These are phyloP conservation scores for Trametes elegans DNA, from an alignment of 768 basidiomycete species.

Conservation along the genomic window DNA sequence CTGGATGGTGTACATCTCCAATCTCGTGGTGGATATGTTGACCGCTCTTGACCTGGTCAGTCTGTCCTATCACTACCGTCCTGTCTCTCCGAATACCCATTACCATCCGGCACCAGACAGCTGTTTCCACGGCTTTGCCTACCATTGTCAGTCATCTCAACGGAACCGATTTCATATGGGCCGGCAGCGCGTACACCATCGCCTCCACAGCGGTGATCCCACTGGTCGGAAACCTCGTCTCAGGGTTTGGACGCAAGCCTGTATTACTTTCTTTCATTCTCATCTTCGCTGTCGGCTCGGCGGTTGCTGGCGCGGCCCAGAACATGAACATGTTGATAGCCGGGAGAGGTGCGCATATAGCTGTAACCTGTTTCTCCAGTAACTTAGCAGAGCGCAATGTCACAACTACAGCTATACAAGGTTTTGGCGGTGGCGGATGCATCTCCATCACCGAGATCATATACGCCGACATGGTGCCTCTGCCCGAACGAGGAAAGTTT, in stretches of 20 bases:
- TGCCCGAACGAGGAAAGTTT: slow-evolving; percentile 33
- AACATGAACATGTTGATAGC: slow-evolving; percentile 42
- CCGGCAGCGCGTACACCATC: slow-evolving; percentile 33
- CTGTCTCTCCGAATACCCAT: background rate
- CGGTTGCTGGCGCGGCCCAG: slow-evolving; percentile 37
- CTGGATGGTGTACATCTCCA: slow-evolving; percentile 17
- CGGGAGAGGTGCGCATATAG: slow-evolving; percentile 26
- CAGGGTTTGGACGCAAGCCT: slow-evolving; percentile 1
- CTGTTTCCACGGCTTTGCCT: slow-evolving; percentile 24
- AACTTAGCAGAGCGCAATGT: background rate
- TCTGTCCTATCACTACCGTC: background rate
- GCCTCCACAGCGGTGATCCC: slow-evolving; percentile 35
- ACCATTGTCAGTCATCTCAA: slow-evolving; percentile 15
- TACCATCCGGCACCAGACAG: background rate
- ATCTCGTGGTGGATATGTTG: slow-evolving; percentile 10
- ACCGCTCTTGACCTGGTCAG: slow-evolving; percentile 15
- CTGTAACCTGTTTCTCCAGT: background rate
- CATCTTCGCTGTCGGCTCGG: slow-evolving; percentile 38
- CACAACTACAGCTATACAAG: slow-evolving; percentile 20
- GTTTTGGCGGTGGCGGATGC: slow-evolving; percentile 27
- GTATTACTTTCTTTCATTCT: slow-evolving; percentile 30
- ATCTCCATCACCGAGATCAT: slow-evolving; percentile 22
- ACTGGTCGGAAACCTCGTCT: slow-evolving; percentile 29
- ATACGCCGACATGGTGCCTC: slow-evolving; percentile 24
- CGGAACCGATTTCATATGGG: slow-evolving; percentile 25